Conservation (phyloP, 2,329 filamentous ascomycete species). For the Septoria linicola region DNA sequence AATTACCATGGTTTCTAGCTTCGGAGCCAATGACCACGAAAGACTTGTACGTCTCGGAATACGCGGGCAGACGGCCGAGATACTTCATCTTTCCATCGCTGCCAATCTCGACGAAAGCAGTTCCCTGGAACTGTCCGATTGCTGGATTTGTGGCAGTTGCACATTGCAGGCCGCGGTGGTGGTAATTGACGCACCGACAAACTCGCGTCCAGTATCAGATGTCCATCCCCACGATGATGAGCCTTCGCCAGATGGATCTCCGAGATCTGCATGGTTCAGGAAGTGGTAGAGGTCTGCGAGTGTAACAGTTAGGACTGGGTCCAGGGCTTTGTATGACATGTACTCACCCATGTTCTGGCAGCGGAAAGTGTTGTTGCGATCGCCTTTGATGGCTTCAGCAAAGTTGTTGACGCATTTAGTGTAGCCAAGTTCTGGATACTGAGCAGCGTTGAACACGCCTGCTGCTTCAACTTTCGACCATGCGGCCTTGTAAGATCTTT, state of each 20-base stretch:
- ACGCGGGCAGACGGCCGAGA: conserved; percentile 49
- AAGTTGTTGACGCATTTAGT: conserved; percentile 8
- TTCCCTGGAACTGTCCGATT: conserved; percentile 55
- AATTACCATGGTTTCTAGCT: conserved; percentile 3
- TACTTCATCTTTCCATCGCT: conserved; percentile 52
- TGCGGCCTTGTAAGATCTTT: not conserved
- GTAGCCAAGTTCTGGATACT: conserved; percentile 12
- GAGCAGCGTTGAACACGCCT: conserved; percentile 6
- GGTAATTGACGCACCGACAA: conserved; percentile 35
- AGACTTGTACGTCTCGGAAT: conserved; percentile 10
- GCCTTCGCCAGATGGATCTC: conserved; percentile 45
- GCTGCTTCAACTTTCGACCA: conserved; percentile 7
- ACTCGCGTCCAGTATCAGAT: conserved; percentile 52
- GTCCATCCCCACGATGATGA: conserved; percentile 57
- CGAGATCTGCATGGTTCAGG: conserved; percentile 54
- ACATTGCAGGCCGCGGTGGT: too few species aligned
- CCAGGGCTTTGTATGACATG: not conserved
- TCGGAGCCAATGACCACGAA: conserved; percentile 8
- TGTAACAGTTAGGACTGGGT: not conserved
- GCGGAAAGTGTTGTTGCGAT: conserved; percentile 10
- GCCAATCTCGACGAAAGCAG: conserved; percentile 55
- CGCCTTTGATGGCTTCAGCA: conserved; percentile 1
- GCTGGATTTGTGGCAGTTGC: conserved; percentile 30
- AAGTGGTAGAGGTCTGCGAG: conserved; percentile 48
- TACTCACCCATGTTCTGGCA: conserved; percentile 8